Evolutionary conservation across 352 stramenopile species (phyloP), one percentile per base, ranked within the genome.

Genomic region (Pythium aquatile): DNA sequence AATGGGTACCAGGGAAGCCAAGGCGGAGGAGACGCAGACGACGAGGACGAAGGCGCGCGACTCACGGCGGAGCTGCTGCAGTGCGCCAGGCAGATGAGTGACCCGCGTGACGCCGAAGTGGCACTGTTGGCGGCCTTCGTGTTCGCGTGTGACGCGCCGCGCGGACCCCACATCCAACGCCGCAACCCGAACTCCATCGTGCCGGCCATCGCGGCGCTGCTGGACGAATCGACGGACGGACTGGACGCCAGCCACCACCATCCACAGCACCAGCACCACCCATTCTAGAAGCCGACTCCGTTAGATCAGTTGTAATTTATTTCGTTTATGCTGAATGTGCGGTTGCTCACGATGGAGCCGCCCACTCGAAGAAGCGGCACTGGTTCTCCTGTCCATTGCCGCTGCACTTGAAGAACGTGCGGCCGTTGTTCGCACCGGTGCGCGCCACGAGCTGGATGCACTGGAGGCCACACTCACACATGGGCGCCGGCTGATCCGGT

Each of bases 361-460:
- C 81, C 96, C 96, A 98, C 70, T 97, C 68, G 77, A 99, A 99
- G 74, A 97, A 97, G 64, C 83, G 76, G 58, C 92, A 97, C 64
- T 97, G 87, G 37, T 85, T 81, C 29, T 83, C 85, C 46, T 87
- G 79, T 1, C 76, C 74, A 52, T 81, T 81, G 17, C 87, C 87
- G 10, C 86, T 83, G 67, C 96, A 99, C 52, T 93, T 96, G 82
- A 90, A 98, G 66, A 98, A 99, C 54, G 87, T 91, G 42, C 94
- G 82, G 29, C 94, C 96, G 33, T 93, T 88, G 69, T 99, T 98
- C 8, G 60, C 53, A 29, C 79, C 83, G 47, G 81, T 90, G n/a
- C 73, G 83, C 44, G 82, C 91, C 8, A 82, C 87, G 37, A 93
- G 64, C 63, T 85, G 67, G 39, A 81, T 60, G 11, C 67, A 69